These are phyloP conservation scores for Rhizomucor pusillus DNA, from an alignment of 371 early-diverging fungal species.

Conservation along the genomic window DNA sequence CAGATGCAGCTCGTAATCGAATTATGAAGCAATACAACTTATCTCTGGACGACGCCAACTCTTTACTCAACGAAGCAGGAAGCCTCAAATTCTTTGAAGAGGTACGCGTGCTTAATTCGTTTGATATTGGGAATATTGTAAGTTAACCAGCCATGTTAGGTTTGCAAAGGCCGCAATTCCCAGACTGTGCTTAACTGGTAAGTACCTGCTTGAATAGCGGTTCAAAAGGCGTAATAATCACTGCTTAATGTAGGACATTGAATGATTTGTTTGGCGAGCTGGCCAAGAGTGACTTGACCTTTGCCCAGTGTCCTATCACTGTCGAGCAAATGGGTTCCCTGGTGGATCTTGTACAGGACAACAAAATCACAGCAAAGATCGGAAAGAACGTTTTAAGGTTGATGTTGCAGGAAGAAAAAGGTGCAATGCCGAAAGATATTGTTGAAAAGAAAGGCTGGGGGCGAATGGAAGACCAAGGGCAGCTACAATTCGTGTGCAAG, in stretches of 20 bases:
- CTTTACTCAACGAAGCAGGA: constrained; percentile 71
- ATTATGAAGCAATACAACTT: constrained; percentile 64
- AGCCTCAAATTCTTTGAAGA: constrained; percentile 74
- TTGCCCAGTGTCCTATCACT: constrained; percentile 58
- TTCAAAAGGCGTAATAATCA: not conserved
- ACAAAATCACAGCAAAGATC: constrained; percentile 59
- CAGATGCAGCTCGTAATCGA: constrained; percentile 62
- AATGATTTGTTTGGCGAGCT: constrained; percentile 78
- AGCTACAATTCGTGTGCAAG: constrained; percentile 48
- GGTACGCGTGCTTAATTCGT: constrained; percentile 17
- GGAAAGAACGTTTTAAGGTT: constrained; percentile 65
- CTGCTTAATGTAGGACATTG: constrained; percentile 60
- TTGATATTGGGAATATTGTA: not conserved
- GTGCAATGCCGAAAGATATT: constrained; percentile 51
- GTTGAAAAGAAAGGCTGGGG: constrained; percentile 70
- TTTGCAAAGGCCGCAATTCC: constrained; percentile 38
- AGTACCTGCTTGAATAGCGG: not conserved
- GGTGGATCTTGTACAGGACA: constrained; percentile 59
- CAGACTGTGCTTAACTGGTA: constrained; percentile 48
- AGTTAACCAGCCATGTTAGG: constrained; percentile 16
- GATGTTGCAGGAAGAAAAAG: constrained; percentile 63
- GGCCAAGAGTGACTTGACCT: constrained; percentile 51
- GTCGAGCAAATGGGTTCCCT: constrained; percentile 60
- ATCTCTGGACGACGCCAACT: constrained; percentile 52
- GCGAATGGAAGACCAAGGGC: constrained; percentile 50